Evolutionary conservation across 345 rosid species (phyloP), one percentile per base, ranked within the genome.

Genomic region (Pugionium cornutum): DNA sequence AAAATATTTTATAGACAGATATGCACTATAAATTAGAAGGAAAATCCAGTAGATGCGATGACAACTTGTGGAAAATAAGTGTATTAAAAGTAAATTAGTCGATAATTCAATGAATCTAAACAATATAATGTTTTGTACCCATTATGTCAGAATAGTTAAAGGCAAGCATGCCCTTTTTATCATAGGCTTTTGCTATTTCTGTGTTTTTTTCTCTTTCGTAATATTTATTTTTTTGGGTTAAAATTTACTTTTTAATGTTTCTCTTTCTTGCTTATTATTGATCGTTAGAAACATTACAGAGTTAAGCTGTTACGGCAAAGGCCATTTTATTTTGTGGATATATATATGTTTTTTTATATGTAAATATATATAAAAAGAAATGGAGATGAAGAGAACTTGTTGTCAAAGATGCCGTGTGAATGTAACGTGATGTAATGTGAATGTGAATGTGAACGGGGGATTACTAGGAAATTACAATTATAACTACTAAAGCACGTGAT

Each of bases 81-180:
- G 49, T 40, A 39, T 46, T 2, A 53, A n/a, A 7, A 46, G 9
- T 49, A 46, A 1, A 46, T 56, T 30, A 37, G 10, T 66, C 25
- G 25, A 6, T 30, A 2, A 40, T 32, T 68, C 52, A 68, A 35
- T 68, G 66, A 68, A 68, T 58, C 31, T 68, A 40, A 58, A 25
- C 29, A 58, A 46, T 44, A n/a, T 46, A 4, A 42, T 33, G 11
- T 54, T 66, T 66, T n/a, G 6, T 27, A 49, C 44, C 43, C 41
- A 6, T 53, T 27, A 53, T 53, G n/a, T 42, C 44, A 25, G 6
- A 47, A 34, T 32, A 56, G 27, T 67, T 31, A 32, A 60, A 44
- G 10, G 27, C 35, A 57, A 40, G 3, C 9, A 53, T 43, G 7
- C 32, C 39, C 0, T 28, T 45, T 44, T 4, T 30, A 7, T 49